Evolutionary conservation across 495 filamentous ascomycete genomes (phyloP).

Genomic region (Penicillium canescens): DNA sequence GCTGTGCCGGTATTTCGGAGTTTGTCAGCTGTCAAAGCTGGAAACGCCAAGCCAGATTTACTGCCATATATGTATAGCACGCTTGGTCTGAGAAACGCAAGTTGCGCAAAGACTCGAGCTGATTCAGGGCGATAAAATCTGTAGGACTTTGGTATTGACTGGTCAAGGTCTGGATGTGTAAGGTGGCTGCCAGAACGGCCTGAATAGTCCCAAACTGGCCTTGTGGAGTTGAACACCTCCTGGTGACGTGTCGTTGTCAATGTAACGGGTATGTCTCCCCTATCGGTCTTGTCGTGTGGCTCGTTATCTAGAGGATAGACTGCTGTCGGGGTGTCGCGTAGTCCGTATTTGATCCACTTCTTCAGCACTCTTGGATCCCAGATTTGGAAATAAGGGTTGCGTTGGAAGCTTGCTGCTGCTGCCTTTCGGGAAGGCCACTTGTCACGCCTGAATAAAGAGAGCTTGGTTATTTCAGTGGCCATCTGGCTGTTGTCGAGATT

Average conservation of each 20-base stretch:
- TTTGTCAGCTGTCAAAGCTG: conserved; percentile 51
- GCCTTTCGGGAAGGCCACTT: conserved; percentile 55
- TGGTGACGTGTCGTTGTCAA: conserved; percentile 63
- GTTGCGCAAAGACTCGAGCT: conserved; percentile 47
- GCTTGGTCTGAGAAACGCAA: conserved; percentile 63
- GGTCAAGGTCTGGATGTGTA: too few relatives aligned
- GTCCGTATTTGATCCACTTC: conserved; percentile 52
- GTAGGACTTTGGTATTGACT: too few relatives aligned
- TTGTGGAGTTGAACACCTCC: conserved; percentile 42
- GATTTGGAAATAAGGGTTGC: conserved; percentile 40
- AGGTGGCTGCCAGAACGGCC: too few relatives aligned
- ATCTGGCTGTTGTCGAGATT: too few relatives aligned
- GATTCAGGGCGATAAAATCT: conserved; percentile 68
- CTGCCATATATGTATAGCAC: conserved; percentile 73
- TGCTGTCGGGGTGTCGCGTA: conserved; percentile 53
- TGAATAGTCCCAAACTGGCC: too few relatives aligned
- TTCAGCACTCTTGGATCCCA: conserved; percentile 65
- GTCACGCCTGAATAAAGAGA: conserved; percentile 56
- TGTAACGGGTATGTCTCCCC: conserved; percentile 28
- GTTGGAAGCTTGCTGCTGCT: conserved; percentile 51
- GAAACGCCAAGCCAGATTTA: conserved; percentile 48
- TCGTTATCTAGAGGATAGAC: conserved; percentile 20
- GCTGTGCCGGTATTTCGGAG: conserved; percentile 59
- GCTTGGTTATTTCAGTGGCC: conserved; percentile 8
- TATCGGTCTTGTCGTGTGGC: too few relatives aligned